These are phyloP conservation scores for Saccharomycopsis sp. DNA, from an alignment of 805 yeast species.

Conservation along the genomic window DNA sequence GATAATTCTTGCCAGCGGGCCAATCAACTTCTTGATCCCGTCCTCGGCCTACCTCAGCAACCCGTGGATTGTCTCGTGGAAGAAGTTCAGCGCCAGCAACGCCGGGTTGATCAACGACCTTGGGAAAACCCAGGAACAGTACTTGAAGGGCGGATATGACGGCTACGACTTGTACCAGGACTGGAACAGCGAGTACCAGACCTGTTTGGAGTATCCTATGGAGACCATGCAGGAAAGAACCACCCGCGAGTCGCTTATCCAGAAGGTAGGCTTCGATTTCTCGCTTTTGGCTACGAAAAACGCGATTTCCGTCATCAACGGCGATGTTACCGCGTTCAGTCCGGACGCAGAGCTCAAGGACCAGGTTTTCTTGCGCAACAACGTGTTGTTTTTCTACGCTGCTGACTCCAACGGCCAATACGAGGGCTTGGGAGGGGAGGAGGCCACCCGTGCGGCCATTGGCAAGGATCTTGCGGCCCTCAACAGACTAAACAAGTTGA, in stretches of 20 bases:
- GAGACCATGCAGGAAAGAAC: conserved; percentile 57
- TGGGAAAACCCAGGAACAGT: conserved; percentile 26
- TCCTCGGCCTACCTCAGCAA: conserved; percentile 51
- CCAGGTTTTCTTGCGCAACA: conserved; percentile 69
- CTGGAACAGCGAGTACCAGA: conserved; percentile 89
- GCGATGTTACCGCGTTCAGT: conserved; percentile 71
- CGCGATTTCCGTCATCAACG: conserved; percentile 68
- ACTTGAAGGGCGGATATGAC: conserved; percentile 48
- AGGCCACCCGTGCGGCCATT: conserved; percentile 76
- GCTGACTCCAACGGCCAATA: conserved; percentile 63
- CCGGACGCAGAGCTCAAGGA: conserved; percentile 58
- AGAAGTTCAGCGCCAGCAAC: conserved; percentile 22
- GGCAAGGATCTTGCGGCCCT: conserved; percentile 74
- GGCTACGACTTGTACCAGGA: conserved; percentile 58
- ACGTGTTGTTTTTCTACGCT: conserved; percentile 81
- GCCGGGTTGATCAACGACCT: conserved; percentile 24
- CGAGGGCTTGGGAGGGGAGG: conserved; percentile 65
- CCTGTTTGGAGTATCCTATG: conserved; percentile 64
- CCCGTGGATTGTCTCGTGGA: conserved; percentile 67
- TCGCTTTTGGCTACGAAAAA: conserved; percentile 69
- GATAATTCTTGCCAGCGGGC: conserved; percentile 36
- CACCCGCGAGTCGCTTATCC: conserved; percentile 66
- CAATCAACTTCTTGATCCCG: conserved; percentile 57
- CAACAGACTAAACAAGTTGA: conserved; percentile 59
- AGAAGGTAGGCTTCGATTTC: conserved; percentile 69